Evolutionary conservation across 257 asterid species (phyloP).

Genomic region (Solanum peruvianum): DNA sequence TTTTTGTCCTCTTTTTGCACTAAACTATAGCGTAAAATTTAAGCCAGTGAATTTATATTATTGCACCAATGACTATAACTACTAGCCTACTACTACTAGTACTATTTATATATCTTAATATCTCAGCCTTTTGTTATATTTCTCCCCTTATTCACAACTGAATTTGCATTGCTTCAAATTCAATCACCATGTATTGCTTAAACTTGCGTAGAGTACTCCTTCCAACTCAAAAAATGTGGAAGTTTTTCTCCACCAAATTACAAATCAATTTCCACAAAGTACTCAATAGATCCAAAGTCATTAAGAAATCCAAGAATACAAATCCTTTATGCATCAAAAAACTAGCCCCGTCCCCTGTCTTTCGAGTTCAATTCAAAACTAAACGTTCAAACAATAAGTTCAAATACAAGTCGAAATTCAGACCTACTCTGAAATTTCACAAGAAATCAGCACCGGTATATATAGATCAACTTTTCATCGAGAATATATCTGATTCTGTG

Average conservation of each 20-base stretch:
- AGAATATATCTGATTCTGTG: constrained; percentile 10
- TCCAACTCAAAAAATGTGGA: constrained; percentile 46
- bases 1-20: background rate
- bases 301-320: constrained; percentile 6
- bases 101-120: background rate
- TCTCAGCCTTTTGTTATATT: background rate
- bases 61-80: background rate
- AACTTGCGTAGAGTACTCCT: constrained; percentile 24
- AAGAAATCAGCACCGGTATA: constrained; percentile 30
- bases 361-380: background rate
- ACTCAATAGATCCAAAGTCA: constrained; percentile 20
- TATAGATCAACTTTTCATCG: constrained; percentile 49
- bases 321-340: background rate
- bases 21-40: constrained; percentile 18
- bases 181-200: constrained; percentile 29
- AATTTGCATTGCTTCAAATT: background rate
- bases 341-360: background rate
- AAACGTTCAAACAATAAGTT: constrained; percentile 21
- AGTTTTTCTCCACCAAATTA: constrained; percentile 25
- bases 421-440: background rate
- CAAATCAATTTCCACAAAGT: constrained; percentile 26
- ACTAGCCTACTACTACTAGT: background rate
- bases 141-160: background rate
- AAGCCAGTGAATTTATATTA: background rate
- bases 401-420: constrained; percentile 18